phyloP scores from a whole-genome alignment of 2,329 filamentous ascomycete genomes.

The Penicillium sp. region DNA sequence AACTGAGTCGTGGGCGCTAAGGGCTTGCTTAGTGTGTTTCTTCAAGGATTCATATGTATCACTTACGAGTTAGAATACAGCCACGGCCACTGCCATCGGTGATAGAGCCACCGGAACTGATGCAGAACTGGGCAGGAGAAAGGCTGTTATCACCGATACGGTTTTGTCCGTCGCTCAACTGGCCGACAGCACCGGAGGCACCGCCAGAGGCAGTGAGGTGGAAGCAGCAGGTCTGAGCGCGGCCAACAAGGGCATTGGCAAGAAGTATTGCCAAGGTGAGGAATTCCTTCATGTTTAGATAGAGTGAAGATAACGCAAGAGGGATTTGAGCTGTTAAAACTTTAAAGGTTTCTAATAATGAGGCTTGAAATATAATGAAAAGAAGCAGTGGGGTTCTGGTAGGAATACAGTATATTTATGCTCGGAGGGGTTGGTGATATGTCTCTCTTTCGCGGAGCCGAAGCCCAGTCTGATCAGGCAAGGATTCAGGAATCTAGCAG shows the following conservation, averaged over 20 bases:
- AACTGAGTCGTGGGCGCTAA: constrained; percentile 58
- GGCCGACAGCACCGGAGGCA: constrained; percentile 51
- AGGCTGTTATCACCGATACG: constrained; percentile 54
- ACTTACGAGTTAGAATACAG: constrained; percentile 63
- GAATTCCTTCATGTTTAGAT: constrained; percentile 38
- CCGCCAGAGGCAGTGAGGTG: constrained; percentile 52
- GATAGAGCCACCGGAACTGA: constrained; percentile 55
- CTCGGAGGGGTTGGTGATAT: background rate
- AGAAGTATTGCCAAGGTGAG: constrained; percentile 39
- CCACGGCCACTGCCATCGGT: constrained; percentile 58
- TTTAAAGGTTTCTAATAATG: background rate
- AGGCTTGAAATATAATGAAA: background rate
- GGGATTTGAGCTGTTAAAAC: background rate
- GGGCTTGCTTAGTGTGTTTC: constrained; percentile 6
- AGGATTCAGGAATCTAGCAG: background rate
- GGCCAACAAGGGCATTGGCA: constrained; percentile 40
- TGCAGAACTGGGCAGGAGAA: constrained; percentile 52
- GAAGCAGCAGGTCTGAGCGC: constrained; percentile 51
- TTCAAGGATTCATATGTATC: background rate
- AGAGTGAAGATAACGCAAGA: background rate
- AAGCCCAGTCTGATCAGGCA: background rate
- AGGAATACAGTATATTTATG: background rate
- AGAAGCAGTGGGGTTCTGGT: background rate
- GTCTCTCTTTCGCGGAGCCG: background rate
- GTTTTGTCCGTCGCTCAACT: constrained; percentile 63